Percentiles rank a stretch among this genome's conserved stretches.
phyloP scores from a whole-genome alignment of 2,329 filamentous ascomycete species.

The Alternaria longipes region DNA sequence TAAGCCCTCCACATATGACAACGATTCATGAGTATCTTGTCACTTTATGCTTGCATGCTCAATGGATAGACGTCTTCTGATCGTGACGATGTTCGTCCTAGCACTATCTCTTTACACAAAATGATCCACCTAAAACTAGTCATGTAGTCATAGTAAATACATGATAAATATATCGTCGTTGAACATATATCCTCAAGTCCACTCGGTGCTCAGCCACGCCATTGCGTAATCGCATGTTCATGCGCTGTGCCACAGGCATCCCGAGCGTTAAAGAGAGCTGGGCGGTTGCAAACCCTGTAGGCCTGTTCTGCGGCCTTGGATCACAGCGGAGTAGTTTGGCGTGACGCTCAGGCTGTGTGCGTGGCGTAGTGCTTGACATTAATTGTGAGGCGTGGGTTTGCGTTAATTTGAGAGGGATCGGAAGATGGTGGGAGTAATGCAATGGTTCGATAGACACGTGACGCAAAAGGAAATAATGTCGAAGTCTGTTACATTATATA shows the following conservation, averaged over 20 bases:
- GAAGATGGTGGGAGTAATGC: not conserved
- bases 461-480: not conserved
- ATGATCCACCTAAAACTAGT: not conserved
- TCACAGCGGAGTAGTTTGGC: not conserved
- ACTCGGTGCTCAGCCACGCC: not conserved
- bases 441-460: not conserved
- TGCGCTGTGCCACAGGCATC: not conserved
- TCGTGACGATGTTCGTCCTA: not conserved
- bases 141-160: not conserved
- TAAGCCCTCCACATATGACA: not conserved
- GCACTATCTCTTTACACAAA: not conserved
- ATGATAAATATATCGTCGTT: not conserved
- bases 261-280: not conserved
- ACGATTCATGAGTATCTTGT: not conserved
- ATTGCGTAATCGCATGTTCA: not conserved
- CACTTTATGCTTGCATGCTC: not conserved
- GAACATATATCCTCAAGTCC: not conserved
- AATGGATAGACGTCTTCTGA: not conserved
- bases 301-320: constrained; percentile 1
- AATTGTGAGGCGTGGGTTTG: constrained; percentile 1
- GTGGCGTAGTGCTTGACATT: not conserved
- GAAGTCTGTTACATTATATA: not conserved
- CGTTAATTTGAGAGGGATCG: not conserved
- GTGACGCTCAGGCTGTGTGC: constrained; percentile 3
- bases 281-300: not conserved